phyloP scores from a whole-genome alignment of 2,329 filamentous ascomycete species.

The Elsinoe ampelina region DNA sequence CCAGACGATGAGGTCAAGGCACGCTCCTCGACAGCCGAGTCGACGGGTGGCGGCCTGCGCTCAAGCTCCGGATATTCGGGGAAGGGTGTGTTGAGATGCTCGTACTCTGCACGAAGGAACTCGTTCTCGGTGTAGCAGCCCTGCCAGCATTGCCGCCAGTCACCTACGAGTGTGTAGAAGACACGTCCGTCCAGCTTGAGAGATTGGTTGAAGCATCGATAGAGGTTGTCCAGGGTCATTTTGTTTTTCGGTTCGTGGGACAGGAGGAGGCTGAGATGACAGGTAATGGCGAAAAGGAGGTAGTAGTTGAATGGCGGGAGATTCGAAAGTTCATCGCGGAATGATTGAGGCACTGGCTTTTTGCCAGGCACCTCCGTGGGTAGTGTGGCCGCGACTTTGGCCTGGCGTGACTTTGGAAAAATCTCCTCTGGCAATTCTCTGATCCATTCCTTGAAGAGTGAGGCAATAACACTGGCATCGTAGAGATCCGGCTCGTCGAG shows the following conservation, averaged over 20 bases:
- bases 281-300: conserved; percentile 92
- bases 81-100: conserved; percentile 25
- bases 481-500: conserved; percentile 82
- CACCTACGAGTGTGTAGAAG: conserved; percentile 88
- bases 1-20: conserved; percentile 58
- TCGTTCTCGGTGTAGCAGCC: conserved; percentile 85
- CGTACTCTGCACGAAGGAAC: conserved; percentile 62
- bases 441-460: conserved; percentile 93
- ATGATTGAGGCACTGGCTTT: conserved; percentile 63
- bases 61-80: conserved; percentile 43
- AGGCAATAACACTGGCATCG: conserved; percentile 93
- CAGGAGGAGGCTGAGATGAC: conserved; percentile 82
- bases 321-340: conserved; percentile 85
- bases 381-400: conserved; percentile 70
- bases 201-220: conserved; percentile 94
- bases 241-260: conserved; percentile 94
- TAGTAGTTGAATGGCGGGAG: conserved; percentile 98
- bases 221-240: conserved; percentile 93
- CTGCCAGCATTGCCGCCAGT: conserved; percentile 96
- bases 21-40: conserved; percentile 38
- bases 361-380: conserved; percentile 70
- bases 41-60: conserved; percentile 41
- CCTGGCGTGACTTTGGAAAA: conserved; percentile 76
- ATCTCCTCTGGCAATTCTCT: conserved; percentile 90
- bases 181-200: conserved; percentile 94